Evolutionary conservation across 2,329 filamentous ascomycete genomes (phyloP), one percentile per base, ranked within the genome.

Genomic region (Orbilia javanica): DNA sequence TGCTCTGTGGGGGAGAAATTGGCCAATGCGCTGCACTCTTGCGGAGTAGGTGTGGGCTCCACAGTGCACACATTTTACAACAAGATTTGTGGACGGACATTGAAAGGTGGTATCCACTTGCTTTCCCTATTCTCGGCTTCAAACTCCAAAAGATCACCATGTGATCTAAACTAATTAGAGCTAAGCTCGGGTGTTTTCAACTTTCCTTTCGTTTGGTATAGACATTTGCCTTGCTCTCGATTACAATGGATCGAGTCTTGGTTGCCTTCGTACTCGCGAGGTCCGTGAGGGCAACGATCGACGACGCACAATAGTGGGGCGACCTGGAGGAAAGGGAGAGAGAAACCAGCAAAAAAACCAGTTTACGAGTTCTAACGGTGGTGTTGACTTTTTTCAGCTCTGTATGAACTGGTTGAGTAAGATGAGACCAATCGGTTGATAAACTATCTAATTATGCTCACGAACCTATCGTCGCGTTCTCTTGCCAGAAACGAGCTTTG

Each of bases 221-320:
- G 42, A 44, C 42, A 20, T 4, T 36, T 29, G 18, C 20, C 48
- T 53, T 27, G 36, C 52, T 46, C 13, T 11, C 36, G 36, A 60
- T 36, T 42, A 50, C 27, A 42, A 52, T 20, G 3, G 48, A 29
- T 68, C 36, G 36, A 68, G 64, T 44, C 65, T 55, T 57, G 48
- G 60, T 50, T 65, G 29, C 60, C 34, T 63, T 55, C 50, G 65
- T 39, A 46, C 53, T 42, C 46, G 48, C 39, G 13, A 44, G 25
- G 22, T 71, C 69, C 64, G 48, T 18, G 53, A 64, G 34, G 73
- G 55, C 10, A 77, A 71, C 53, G 73, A 77, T 77, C 73, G 69
- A 71, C 73, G 66, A 71, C 73, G 66, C 65, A 77, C 60, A 27
- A 67, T 77, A 70, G 73, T 77, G 73, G 73, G 71, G 73, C 36